Base-by-base conservation (phyloP, 805 yeast species). In the Starmerella asiatica region DNA sequence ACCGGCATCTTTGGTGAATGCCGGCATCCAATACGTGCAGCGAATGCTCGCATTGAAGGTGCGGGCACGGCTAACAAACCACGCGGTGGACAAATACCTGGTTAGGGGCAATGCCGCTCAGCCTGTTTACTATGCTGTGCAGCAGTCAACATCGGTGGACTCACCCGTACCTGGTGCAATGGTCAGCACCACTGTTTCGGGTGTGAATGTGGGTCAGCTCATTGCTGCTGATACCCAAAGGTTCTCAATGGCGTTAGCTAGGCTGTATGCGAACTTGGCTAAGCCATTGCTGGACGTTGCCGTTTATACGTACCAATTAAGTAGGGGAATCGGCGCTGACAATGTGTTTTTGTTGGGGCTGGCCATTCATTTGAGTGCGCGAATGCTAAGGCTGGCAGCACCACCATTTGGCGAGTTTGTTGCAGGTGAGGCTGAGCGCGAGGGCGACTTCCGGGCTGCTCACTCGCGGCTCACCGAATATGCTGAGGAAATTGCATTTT, bases 371-470 rank as follows among this genome's bases (percentile, higher is more conserved):
- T 59, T 78, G 26, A 82, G 94, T 26, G 83, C 94, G 3, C 67
- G 75, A 21, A 62, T 79, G 29, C 62, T 86, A 50, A 70, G 78
- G 49, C 64, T 81, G 38, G 73, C 85, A 50, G 82, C 94, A 3
- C 97, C 97, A 16, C 91, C 91, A 36, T 86, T 86, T 55, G 86
- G 94, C 14, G 79, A 71, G 54, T 64, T 82, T 35, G 79, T 91
- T 1, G 69, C 81, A 37, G 75, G 75, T 42, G 75, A 76, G 52
- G 85, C 93, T 15, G 70, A 74, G 34, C 65, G 84, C 38, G 96
- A 86, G 58, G 93, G 94, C 44, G 77, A 79, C 54, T 78, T 84
- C 51, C 74, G 94, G 49, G 71, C 79, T 15, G 69, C 79, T 20
- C 96, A 86, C 60, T 76, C 94, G 2, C 78, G 84, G 55, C 65